Conservation (phyloP, 2,329 filamentous ascomycete species). For the Aureobasidium musti region DNA sequence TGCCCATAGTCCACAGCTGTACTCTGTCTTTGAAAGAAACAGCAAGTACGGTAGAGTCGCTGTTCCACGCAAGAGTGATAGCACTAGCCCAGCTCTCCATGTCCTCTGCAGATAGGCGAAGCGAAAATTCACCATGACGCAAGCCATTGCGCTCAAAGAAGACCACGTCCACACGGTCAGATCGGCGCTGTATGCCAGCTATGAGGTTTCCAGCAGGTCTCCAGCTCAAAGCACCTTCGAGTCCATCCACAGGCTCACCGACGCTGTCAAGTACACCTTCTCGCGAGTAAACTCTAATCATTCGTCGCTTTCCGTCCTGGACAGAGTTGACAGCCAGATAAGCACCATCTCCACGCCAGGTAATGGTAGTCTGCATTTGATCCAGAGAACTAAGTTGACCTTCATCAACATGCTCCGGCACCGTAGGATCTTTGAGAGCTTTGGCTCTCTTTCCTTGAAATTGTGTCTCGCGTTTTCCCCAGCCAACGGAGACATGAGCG, state of each 20-base stretch:
- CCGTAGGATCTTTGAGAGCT: conserved; percentile 87
- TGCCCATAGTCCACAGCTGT: conserved; percentile 96
- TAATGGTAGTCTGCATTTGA: conserved; percentile 70
- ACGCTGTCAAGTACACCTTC: conserved; percentile 90
- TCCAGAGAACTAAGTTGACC: conserved; percentile 75
- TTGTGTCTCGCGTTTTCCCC: conserved; percentile 98
- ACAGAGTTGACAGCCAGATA: conserved; percentile 84
- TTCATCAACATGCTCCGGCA: conserved; percentile 88
- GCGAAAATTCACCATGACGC: conserved; percentile 89
- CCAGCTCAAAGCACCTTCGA: conserved; percentile 90
- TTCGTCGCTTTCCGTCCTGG: conserved; percentile 67
- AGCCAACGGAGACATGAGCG: conserved; percentile 74
- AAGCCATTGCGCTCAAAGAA: conserved; percentile 99
- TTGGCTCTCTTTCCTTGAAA: conserved; percentile 89
- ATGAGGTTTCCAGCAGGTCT: conserved; percentile 87
- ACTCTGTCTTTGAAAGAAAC: conserved; percentile 71
- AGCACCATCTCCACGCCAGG: conserved; percentile 92
- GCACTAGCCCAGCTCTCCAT: conserved; percentile 56
- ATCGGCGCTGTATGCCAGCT: conserved; percentile 75
- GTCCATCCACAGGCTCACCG: conserved; percentile 87
- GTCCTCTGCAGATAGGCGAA: conserved; percentile 66
- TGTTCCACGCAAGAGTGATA: conserved; percentile 80
- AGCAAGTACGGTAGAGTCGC: conserved; percentile 86
- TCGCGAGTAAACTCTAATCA: conserved; percentile 86
- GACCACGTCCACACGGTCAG: conserved; percentile 72